Evolutionary conservation across 805 yeast species (phyloP).

Genomic region (Wickerhamomyces tratensis): DNA sequence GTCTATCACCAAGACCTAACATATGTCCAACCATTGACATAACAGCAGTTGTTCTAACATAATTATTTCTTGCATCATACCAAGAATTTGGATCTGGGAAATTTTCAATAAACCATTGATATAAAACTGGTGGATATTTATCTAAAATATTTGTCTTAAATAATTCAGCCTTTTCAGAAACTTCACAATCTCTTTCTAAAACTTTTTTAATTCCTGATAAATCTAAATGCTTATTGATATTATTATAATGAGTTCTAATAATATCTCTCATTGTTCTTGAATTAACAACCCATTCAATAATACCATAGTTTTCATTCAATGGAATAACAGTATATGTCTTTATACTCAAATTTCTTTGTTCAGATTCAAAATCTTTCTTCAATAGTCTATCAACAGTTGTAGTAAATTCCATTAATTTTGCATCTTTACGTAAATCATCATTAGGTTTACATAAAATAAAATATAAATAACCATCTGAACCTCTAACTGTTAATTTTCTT

Average conservation of each 20-base stretch:
- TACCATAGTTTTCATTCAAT: constrained; percentile 75
- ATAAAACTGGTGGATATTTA: constrained; percentile 58
- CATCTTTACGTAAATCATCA: constrained; percentile 94
- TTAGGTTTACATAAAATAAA: constrained; percentile 72
- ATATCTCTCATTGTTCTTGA: constrained; percentile 65
- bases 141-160: constrained; percentile 22
- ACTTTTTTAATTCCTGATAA: constrained; percentile 16
- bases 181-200: constrained; percentile 15
- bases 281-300: constrained; percentile 82
- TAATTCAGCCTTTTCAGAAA: constrained; percentile 23
- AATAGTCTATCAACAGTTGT: constrained; percentile 74
- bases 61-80: constrained; percentile 71
- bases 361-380: constrained; percentile 57
- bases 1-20: constrained; percentile 93
- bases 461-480: constrained; percentile 70
- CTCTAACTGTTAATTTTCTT: constrained; percentile 61
- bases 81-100: constrained; percentile 87
- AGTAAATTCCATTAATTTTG: constrained; percentile 84
- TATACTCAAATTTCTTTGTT: constrained; percentile 60
- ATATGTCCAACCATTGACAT: constrained; percentile 97
- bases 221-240: constrained; percentile 26
- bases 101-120: constrained; percentile 80
- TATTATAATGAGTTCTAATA: constrained; percentile 32
- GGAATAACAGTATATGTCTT: constrained; percentile 86
- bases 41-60: constrained; percentile 76